phyloP scores from a whole-genome alignment of 1,284 basidiomycete species.

The Pterula multifida region DNA sequence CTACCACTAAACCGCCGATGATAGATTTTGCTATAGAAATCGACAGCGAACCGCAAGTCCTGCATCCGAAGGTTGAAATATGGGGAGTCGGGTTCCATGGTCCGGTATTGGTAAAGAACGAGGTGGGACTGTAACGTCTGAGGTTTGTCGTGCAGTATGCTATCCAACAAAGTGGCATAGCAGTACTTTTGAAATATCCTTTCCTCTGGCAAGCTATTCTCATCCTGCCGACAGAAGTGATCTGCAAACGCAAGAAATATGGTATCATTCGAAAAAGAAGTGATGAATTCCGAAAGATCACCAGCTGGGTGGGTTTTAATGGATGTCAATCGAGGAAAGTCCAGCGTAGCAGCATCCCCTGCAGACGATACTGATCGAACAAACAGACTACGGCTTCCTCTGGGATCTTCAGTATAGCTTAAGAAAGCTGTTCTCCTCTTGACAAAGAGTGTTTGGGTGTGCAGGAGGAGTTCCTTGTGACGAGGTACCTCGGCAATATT shows the following conservation, averaged over 20 bases:
- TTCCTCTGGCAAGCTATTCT: conserved; percentile 29
- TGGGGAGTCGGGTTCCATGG: conserved; percentile 37
- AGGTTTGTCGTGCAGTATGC: conserved; percentile 81
- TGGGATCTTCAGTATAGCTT: conserved; percentile 86
- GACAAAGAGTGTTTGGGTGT: conserved; percentile 77
- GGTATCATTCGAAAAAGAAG: conserved; percentile 71
- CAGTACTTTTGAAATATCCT: conserved; percentile 61
- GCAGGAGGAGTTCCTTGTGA: conserved; percentile 62
- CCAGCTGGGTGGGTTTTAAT: conserved; percentile 52
- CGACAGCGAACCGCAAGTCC: conserved; percentile 56
- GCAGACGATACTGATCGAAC: conserved; percentile 67
- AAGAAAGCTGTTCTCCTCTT: conserved; percentile 89
- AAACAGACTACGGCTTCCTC: conserved; percentile 84
- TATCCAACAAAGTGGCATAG: conserved; percentile 74
- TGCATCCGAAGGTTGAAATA: conserved; percentile 57
- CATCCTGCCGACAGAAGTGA: conserved; percentile 41
- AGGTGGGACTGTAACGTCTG: conserved; percentile 67
- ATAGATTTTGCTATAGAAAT: conserved; percentile 65
- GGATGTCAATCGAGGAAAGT: conserved; percentile 68
- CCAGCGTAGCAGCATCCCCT: conserved; percentile 64
- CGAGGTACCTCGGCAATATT: conserved; percentile 56
- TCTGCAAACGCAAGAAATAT: conserved; percentile 69
- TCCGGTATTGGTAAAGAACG: conserved; percentile 54
- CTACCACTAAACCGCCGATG: conserved; percentile 57
- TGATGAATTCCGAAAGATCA: conserved; percentile 74